These are phyloP conservation scores for Vachellia pachyceras DNA, from an alignment of 306 rosid genomes.

Conservation along the genomic window DNA sequence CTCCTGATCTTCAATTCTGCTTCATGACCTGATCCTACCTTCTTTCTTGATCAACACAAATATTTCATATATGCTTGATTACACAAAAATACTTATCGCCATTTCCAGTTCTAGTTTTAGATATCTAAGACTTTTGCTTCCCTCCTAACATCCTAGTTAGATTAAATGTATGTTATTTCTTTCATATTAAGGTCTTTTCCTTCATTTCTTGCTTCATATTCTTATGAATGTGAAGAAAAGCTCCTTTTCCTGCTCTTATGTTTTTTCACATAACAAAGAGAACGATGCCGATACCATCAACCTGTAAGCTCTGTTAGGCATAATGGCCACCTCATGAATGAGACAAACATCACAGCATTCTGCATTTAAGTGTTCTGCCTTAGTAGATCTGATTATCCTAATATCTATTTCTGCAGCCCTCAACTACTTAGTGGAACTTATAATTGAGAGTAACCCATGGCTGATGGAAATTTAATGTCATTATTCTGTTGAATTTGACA, in stretches of 20 bases:
- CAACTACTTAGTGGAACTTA: background rate
- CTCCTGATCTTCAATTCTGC: too few relatives aligned
- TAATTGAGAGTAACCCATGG: background rate
- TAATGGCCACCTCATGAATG: background rate
- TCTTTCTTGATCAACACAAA: too few relatives aligned
- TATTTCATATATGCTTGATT: too few relatives aligned
- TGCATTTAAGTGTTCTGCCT: background rate
- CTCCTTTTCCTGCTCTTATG: background rate
- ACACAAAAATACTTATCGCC: too few relatives aligned
- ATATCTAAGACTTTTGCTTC: background rate
- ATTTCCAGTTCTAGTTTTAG: background rate
- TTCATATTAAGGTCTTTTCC: background rate
- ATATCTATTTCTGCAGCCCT: background rate
- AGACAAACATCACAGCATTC: background rate
- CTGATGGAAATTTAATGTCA: conserved; percentile 1
- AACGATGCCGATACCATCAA: background rate
- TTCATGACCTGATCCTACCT: too few relatives aligned
- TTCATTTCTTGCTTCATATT: background rate
- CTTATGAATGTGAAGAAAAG: background rate
- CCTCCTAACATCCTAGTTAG: background rate
- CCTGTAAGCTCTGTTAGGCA: background rate
- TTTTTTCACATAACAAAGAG: background rate
- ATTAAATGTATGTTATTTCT: background rate
- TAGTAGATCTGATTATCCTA: background rate
- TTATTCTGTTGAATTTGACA: conserved; percentile 47